Evolutionary conservation across 208 protist species (phyloP).

Genomic region (Wallacemonas collosoma): DNA sequence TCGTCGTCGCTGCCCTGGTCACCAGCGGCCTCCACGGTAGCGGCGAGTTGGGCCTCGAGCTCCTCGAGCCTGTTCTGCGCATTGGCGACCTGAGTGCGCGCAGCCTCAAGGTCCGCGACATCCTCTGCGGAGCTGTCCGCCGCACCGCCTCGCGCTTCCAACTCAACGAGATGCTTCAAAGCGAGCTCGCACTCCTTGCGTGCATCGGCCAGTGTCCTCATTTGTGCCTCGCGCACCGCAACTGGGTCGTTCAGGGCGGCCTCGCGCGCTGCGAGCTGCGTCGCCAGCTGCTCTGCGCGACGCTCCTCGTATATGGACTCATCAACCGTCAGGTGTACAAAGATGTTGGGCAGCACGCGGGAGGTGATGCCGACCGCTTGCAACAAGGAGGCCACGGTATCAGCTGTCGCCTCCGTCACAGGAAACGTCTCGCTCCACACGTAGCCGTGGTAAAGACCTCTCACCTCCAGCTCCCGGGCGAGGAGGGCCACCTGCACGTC

Average conservation of each 20-base stretch:
- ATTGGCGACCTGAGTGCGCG: slow-evolving; percentile 34
- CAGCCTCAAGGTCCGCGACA: slow-evolving; percentile 40
- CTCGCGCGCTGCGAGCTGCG: slow-evolving; percentile 6
- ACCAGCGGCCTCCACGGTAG: slow-evolving; percentile 8
- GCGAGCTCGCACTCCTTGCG: slow-evolving; percentile 31
- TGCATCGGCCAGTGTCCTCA: slow-evolving; percentile 23
- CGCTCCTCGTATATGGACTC: slow-evolving; percentile 43
- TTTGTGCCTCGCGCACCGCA: slow-evolving; percentile 1
- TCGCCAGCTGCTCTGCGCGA: not conserved
- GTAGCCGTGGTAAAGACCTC: slow-evolving; percentile 66
- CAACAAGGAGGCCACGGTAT: slow-evolving; percentile 41
- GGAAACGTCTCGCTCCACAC: slow-evolving; percentile 75
- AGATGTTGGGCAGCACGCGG: slow-evolving; percentile 32
- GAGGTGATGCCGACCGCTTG: slow-evolving; percentile 27
- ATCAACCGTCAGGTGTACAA: slow-evolving; percentile 59
- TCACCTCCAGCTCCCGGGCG: slow-evolving; percentile 32
- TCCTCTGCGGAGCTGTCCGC: slow-evolving; percentile 26
- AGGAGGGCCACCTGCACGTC: slow-evolving; percentile 56
- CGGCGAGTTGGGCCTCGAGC: slow-evolving; percentile 19
- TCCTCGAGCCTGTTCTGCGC: slow-evolving; percentile 42
- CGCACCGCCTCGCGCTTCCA: slow-evolving; percentile 23
- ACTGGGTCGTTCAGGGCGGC: slow-evolving; percentile 11
- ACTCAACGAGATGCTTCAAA: slow-evolving; percentile 27
- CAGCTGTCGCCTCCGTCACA: slow-evolving; percentile 10
- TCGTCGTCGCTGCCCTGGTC: slow-evolving; percentile 6